Percentiles rank a stretch among this genome's conserved stretches.
Conservation (phyloP, 108 stramenopile species). For the Cyclostephanos tholiformis region DNA sequence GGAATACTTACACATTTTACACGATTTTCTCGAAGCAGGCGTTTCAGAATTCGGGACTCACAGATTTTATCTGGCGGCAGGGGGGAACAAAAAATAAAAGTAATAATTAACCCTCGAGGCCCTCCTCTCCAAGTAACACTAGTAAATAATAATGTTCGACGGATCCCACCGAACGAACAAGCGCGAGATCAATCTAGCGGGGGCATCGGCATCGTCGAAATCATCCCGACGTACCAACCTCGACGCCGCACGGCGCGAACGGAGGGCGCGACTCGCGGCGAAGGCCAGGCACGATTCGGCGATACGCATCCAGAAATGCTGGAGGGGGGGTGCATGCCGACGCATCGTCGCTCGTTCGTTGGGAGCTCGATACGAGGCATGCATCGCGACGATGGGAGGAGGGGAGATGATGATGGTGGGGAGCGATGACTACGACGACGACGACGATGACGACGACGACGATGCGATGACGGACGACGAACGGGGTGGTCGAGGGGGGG, state of each 20-base stretch:
- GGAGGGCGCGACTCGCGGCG: conserved; percentile 27
- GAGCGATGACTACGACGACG: not conserved
- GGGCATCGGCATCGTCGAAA: conserved; percentile 26
- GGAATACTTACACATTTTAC: too few relatives aligned
- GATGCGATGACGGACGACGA: not conserved
- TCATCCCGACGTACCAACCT: conserved; percentile 22
- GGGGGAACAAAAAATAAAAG: not conserved
- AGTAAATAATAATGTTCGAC: conserved; percentile 42
- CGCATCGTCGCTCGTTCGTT: not conserved
- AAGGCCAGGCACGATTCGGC: conserved; percentile 29
- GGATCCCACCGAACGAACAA: conserved; percentile 46
- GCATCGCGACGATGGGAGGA: not conserved
- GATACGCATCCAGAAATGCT: conserved; percentile 17
- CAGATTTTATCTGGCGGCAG: too few relatives aligned
- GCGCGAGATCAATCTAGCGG: conserved; percentile 43
- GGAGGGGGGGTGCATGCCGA: conserved; percentile 32
- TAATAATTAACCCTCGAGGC: not conserved
- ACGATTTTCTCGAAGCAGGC: too few relatives aligned
- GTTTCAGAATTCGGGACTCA: too few relatives aligned
- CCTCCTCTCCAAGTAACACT: too few relatives aligned
- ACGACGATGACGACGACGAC: not conserved
- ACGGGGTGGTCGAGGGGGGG: not conserved
- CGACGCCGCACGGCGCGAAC: conserved; percentile 25
- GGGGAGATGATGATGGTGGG: not conserved
- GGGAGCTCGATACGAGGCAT: not conserved